phyloP scores from a whole-genome alignment of 1,284 basidiomycete genomes.

The Naganishia cerealis region DNA sequence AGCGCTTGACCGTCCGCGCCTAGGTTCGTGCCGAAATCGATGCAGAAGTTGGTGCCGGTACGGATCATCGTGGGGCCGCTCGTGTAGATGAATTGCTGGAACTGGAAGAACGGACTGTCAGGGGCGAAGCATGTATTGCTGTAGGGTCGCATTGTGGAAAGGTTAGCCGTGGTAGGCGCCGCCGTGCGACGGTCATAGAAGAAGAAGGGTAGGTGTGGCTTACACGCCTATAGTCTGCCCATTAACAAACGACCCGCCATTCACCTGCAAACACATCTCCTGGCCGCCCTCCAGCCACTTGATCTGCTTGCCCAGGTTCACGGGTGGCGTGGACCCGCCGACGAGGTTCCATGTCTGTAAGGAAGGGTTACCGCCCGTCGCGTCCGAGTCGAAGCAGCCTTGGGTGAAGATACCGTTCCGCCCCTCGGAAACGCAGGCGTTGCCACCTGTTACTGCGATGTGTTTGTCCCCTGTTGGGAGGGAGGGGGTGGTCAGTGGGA shows the following conservation, averaged over 20 bases:
- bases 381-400: constrained; percentile 18
- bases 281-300: constrained; percentile 19
- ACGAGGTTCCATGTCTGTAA: constrained; percentile 11
- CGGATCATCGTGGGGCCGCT: constrained; percentile 16
- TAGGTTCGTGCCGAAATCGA: constrained; percentile 25
- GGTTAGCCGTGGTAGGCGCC: background rate
- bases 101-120: background rate
- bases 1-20: constrained; percentile 31
- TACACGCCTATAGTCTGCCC: constrained; percentile 19
- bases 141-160: too few relatives aligned
- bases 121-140: constrained; percentile 22
- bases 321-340: background rate
- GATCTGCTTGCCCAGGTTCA: background rate
- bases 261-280: constrained; percentile 24
- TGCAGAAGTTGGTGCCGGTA: constrained; percentile 17
- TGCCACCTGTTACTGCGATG: constrained; percentile 10
- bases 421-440: constrained; percentile 5
- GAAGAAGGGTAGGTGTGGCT: background rate
- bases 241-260: constrained; percentile 12
- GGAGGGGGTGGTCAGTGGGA: background rate
- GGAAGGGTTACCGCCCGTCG: constrained; percentile 19
- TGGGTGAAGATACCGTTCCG: constrained; percentile 22
- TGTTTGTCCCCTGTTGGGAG: constrained; percentile 7
- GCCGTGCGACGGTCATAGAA: too few relatives aligned
- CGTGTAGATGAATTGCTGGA: constrained; percentile 18